Conservation (phyloP, 2,329 filamentous ascomycete genomes). For the Grosmannia huntii region DNA sequence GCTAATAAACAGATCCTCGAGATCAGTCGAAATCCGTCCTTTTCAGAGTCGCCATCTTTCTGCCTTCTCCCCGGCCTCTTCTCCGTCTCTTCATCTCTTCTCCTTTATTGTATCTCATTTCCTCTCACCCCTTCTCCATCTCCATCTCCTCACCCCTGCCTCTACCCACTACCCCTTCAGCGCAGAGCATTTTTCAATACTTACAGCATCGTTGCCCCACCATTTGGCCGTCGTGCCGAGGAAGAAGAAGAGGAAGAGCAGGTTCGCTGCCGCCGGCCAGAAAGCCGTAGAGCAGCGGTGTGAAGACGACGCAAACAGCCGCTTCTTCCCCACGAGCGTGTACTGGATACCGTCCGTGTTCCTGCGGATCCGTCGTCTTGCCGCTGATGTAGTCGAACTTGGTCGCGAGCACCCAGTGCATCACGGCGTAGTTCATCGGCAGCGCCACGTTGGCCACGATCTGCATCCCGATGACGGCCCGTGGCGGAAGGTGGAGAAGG, state of each 20-base stretch:
- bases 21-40: too few species aligned
- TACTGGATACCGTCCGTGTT: constrained; percentile 12
- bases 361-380: constrained; percentile 5
- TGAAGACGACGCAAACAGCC: constrained; percentile 11
- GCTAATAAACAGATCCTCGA: too few species aligned
- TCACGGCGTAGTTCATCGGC: constrained; percentile 13
- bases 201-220: constrained; percentile 12
- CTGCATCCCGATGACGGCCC: constrained; percentile 12
- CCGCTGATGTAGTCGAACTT: constrained; percentile 11
- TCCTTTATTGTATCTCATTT: not conserved
- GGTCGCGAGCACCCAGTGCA: constrained; percentile 10
- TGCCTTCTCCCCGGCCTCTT: not conserved
- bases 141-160: not conserved
- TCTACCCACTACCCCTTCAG: not conserved
- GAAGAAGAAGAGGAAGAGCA: constrained; percentile 13
- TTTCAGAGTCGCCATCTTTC: not conserved
- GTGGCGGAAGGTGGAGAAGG: constrained; percentile 13
- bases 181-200: constrained; percentile 10
- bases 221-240: constrained; percentile 11
- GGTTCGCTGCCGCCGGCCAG: constrained; percentile 11
- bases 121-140: not conserved
- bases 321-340: constrained; percentile 11
- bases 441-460: constrained; percentile 11
- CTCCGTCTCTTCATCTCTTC: not conserved
- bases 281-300: constrained; percentile 12